Base-by-base conservation (phyloP, 306 rosid species). In the Sindora glabra region DNA sequence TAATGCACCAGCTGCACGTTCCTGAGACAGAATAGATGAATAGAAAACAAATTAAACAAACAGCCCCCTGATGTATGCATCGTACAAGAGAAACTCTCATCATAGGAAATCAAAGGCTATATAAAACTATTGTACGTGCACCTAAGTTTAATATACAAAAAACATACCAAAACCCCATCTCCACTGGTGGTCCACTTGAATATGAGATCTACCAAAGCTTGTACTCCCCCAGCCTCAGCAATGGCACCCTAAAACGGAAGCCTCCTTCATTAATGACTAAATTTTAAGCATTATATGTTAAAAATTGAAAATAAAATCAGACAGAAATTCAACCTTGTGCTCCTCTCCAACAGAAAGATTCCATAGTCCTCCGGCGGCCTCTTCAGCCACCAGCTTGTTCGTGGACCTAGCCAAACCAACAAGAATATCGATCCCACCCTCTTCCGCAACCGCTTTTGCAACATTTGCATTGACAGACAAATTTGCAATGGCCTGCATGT, bases 341-440 rank as follows among this genome's bases (percentile, higher is more conserved):
- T 94, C 99, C 68, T 94, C 99, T 54, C 99, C 99, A 69, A 94
- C 99, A 52, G 99, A 94, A 56, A 94, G 99, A 76, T 94, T 94
- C 99, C 99, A 94, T 58, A 94, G 68, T 59, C 99, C 97, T 56
- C 99, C 99, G 64, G 99, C 99, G 77, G 99, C 99, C 76, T 94
- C 99, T 82, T 94, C 99, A 17, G 95, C 99, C 45, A 94, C 99
- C 48, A 94, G 79, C 72, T 91, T 86, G 83, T 89, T 94, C 86
- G 79, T 84, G 65, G 99, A 94, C 89, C 95, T 84, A 17, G 99
- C 99, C 77, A 94, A 85, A 63, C 99, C 85, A 52, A 97, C 97
- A 0, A 94, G 97, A 77, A 94, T 86, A 71, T 81, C 56, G 65
- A 94, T 94, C 64, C 99, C 99, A 26, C 99, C 99, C 70, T 86